Percentiles rank a stretch among this genome's conserved stretches.
phyloP scores from a whole-genome alignment of 228 moss, liverwort and hornwort genomes.

The Sphagnum fallax region DNA sequence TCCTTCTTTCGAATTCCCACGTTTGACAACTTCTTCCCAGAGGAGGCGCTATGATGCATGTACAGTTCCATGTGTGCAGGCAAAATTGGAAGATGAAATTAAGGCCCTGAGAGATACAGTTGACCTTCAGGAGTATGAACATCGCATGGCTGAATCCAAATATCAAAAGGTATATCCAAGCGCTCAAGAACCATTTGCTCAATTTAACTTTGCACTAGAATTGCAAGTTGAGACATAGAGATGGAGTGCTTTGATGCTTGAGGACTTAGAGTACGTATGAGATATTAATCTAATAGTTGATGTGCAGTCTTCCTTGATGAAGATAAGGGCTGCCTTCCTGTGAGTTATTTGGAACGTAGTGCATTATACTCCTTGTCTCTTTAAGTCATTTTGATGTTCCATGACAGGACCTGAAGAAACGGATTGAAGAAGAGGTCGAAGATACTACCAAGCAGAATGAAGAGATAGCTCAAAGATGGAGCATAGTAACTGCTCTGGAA shows the following conservation, averaged over 20 bases:
- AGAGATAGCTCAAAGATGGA: constrained; percentile 43
- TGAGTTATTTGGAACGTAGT: no score
- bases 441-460: constrained; percentile 26
- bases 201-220: no score
- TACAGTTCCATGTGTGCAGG: constrained; percentile 8
- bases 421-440: constrained; percentile 31
- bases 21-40: no score
- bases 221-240: no score
- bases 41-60: background rate
- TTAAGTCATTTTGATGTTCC: background rate
- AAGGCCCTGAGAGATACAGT: constrained; percentile 32
- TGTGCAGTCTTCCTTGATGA: no score
- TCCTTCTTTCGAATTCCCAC: no score
- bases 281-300: background rate
- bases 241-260: no score
- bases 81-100: constrained; percentile 39
- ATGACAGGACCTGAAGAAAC: constrained; percentile 22
- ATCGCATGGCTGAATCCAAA: constrained; percentile 23
- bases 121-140: constrained; percentile 32
- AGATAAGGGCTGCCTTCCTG: no score
- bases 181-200: no score
- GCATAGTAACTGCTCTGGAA: constrained; percentile 13
- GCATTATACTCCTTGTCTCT: background rate
- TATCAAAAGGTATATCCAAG: constrained; percentile 21
- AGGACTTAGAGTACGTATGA: no score